Percentiles rank a stretch among this genome's conserved stretches.
Evolutionary conservation across 768 basidiomycete genomes (phyloP).

Genomic region (Lentinula sp.): DNA sequence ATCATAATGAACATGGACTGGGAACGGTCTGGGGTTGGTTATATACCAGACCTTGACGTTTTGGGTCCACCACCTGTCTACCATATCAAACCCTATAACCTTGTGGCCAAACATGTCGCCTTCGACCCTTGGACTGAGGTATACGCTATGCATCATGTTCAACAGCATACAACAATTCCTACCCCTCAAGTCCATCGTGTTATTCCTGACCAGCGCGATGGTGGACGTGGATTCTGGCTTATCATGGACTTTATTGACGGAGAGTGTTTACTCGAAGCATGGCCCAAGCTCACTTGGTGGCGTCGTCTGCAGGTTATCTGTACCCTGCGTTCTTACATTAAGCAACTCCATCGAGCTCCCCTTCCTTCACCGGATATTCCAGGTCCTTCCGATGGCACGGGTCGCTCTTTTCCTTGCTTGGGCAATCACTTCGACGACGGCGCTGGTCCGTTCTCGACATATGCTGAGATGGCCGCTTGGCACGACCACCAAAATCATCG

Average conservation of each 20-base stretch:
- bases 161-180: conserved; percentile 10
- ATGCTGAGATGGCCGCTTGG: conserved; percentile 13
- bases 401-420: conserved; percentile 3
- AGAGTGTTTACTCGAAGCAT: conserved; percentile 9
- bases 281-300: conserved; percentile 14
- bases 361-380: conserved; percentile 8
- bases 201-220: background rate
- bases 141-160: background rate
- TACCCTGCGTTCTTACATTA: conserved; percentile 17
- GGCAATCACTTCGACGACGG: background rate
- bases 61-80: background rate
- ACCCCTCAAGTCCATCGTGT: conserved; percentile 13
- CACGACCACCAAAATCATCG: conserved; percentile 5
- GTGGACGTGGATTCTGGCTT: conserved; percentile 7
- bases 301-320: conserved; percentile 11
- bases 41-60: background rate
- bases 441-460: conserved; percentile 15
- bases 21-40: too few species aligned
- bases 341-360: conserved; percentile 16
- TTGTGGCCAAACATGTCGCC: background rate
- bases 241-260: conserved; percentile 22
- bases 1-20: too few species aligned
- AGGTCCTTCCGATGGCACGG: conserved; percentile 15
- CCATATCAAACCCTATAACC: background rate
- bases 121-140: background rate